Evolutionary conservation across 192 early-diverging fungal genomes (phyloP).

Genomic region (Coemansia sp.): DNA sequence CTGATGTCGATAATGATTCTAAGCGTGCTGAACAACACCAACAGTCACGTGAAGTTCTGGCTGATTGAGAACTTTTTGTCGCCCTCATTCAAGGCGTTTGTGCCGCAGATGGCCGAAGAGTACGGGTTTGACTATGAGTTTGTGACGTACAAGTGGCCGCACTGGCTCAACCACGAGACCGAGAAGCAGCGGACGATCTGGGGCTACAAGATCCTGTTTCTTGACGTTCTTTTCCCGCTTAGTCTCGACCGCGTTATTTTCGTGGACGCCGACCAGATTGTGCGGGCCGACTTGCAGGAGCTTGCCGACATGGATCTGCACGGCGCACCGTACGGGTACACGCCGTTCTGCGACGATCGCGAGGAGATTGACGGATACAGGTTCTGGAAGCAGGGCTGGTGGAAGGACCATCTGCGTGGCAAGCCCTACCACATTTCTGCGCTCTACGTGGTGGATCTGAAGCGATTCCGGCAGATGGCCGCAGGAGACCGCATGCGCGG

Average conservation of each 20-base stretch:
- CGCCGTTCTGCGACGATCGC: conserved; percentile 92
- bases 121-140: conserved; percentile 93
- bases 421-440: conserved; percentile 97
- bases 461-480: conserved; percentile 86
- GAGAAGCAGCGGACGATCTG: conserved; percentile 98
- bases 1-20: conserved; percentile 97
- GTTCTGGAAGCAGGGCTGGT: conserved; percentile 98
- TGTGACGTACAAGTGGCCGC: conserved; percentile 98
- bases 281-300: conserved; percentile 93
- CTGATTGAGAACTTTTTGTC: conserved; percentile 98
- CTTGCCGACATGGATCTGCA: conserved; percentile 89
- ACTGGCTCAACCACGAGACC: conserved; percentile 87
- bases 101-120: conserved; percentile 83
- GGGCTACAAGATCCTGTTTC: conserved; percentile 99
- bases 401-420: conserved; percentile 82
- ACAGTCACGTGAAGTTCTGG: conserved; percentile 96
- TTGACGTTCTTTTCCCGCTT: conserved; percentile 97
- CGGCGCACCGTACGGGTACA: conserved; percentile 95
- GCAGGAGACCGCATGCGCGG: conserved; percentile 91
- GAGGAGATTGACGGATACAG: conserved; percentile 94
- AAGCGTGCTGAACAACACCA: conserved; percentile 83
- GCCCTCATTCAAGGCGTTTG: conserved; percentile 92
- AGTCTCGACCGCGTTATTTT: conserved; percentile 93
- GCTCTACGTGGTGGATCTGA: conserved; percentile 94
- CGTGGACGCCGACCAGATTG: conserved; percentile 98